A percentile compares a stretch with the other conserved stretches of the same genome.
Evolutionary conservation across 2,329 filamentous ascomycete genomes (phyloP).

Genomic region (Alternaria ethzedia): DNA sequence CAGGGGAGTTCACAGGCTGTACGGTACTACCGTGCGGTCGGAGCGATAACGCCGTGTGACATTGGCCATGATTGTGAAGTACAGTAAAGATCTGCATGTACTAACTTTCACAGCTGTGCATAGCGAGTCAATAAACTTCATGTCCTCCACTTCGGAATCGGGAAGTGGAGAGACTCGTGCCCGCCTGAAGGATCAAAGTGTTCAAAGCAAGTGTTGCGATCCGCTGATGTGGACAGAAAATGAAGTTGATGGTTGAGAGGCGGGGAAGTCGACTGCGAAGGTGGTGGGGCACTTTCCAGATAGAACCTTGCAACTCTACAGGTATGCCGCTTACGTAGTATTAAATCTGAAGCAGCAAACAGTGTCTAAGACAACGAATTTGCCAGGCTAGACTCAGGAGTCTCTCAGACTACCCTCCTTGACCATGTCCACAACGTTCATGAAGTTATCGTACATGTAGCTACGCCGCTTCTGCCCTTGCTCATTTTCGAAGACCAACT

Average conservation of each 20-base stretch:
- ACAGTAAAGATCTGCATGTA: slow-evolving; percentile 2
- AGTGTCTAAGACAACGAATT: neutral
- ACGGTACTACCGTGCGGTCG: slow-evolving; percentile 4
- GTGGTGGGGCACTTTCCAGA: slow-evolving; percentile 2
- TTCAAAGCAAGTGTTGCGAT: neutral
- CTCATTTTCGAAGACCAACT: neutral
- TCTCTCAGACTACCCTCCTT: neutral
- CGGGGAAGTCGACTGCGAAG: neutral
- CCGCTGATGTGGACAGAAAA: neutral
- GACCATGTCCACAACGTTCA: neutral
- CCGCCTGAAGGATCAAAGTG: neutral
- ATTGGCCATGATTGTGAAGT: neutral
- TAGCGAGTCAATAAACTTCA: neutral
- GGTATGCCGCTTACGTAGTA: neutral
- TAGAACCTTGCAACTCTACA: neutral
- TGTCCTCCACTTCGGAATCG: neutral
- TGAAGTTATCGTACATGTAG: neutral
- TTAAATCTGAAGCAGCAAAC: neutral
- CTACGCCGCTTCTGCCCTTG: neutral
- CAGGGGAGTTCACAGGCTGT: neutral
- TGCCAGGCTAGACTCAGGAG: neutral
- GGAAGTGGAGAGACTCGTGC: neutral
- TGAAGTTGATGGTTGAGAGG: neutral
- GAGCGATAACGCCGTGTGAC: slow-evolving; percentile 27
- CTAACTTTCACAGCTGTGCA: neutral